Percentiles rank a stretch among this genome's conserved stretches.
Evolutionary conservation across 2,329 filamentous ascomycete species (phyloP).

Genomic region (Talaromyces sp.): DNA sequence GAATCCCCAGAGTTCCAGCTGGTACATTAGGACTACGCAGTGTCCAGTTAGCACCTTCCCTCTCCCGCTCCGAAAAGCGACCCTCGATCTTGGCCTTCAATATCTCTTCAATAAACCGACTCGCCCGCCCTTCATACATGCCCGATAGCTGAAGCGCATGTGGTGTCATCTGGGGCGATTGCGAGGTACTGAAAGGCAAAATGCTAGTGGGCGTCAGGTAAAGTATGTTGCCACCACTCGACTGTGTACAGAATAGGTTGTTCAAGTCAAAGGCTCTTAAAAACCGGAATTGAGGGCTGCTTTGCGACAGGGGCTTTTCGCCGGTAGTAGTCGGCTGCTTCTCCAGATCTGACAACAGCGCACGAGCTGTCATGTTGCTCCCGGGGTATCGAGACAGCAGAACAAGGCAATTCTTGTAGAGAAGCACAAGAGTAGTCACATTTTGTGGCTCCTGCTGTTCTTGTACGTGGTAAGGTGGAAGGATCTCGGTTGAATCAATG

Average conservation of each 20-base stretch:
- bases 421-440: constrained; percentile 63
- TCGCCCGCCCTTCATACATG: constrained; percentile 70
- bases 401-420: constrained; percentile 79
- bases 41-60: constrained; percentile 75
- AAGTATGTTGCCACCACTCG: constrained; percentile 34
- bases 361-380: constrained; percentile 63
- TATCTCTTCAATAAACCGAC: constrained; percentile 76
- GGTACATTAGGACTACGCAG: constrained; percentile 63
- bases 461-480: constrained; percentile 61
- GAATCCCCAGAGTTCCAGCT: constrained; percentile 49
- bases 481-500: constrained; percentile 71
- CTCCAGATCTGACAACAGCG: constrained; percentile 78
- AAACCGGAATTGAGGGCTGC: constrained; percentile 62
- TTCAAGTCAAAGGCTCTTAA: constrained; percentile 65
- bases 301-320: constrained; percentile 22
- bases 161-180: constrained; percentile 39
- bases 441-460: constrained; percentile 41
- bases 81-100: constrained; percentile 81
- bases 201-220: constrained; percentile 32
- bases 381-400: constrained; percentile 66
- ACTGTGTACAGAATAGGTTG: constrained; percentile 62
- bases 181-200: constrained; percentile 18
- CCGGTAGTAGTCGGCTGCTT: constrained; percentile 60
- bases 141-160: constrained; percentile 69
- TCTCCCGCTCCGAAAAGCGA: constrained; percentile 75